phyloP scores from a whole-genome alignment of 768 basidiomycete genomes.

The Hortiboletus flavorubellus region DNA sequence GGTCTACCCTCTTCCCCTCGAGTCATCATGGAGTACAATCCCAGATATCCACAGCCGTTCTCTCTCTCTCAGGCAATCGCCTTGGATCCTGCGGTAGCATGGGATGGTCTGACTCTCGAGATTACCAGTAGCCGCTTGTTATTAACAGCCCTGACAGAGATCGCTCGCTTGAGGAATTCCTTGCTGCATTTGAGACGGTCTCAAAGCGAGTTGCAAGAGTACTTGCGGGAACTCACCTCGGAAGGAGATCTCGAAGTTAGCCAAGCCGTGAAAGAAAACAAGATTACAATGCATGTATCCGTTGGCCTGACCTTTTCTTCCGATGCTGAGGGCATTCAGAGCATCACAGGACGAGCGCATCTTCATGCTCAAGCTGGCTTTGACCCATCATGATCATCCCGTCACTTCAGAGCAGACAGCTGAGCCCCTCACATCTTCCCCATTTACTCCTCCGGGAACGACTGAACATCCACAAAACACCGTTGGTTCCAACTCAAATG shows the following conservation, averaged over 20 bases:
- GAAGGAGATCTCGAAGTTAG: constrained; percentile 54
- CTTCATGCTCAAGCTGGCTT: constrained; percentile 60
- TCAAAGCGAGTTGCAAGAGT: constrained; percentile 52
- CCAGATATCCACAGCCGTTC: constrained; percentile 73
- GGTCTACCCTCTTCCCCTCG: neutral
- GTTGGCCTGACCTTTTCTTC: constrained; percentile 25
- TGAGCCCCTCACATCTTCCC: neutral
- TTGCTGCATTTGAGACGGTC: constrained; percentile 59
- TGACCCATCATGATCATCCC: constrained; percentile 57
- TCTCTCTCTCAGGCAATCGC: constrained; percentile 59
- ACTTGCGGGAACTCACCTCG: constrained; percentile 36
- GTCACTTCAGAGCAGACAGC: constrained; percentile 30
- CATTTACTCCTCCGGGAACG: neutral
- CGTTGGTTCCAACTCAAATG: constrained; percentile 11
- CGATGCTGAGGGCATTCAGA: constrained; percentile 37
- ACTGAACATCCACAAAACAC: constrained; percentile 2
- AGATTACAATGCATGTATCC: constrained; percentile 54
- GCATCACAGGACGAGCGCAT: constrained; percentile 79
- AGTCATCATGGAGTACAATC: constrained; percentile 56
- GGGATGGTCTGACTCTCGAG: constrained; percentile 51
- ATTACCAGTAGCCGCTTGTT: neutral
- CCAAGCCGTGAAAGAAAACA: constrained; percentile 68
- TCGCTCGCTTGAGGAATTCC: constrained; percentile 71
- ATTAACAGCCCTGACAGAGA: constrained; percentile 46
- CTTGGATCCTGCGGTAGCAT: constrained; percentile 64